Base-by-base conservation (phyloP, 768 basidiomycete genomes). In the Dendrothele bispora region DNA sequence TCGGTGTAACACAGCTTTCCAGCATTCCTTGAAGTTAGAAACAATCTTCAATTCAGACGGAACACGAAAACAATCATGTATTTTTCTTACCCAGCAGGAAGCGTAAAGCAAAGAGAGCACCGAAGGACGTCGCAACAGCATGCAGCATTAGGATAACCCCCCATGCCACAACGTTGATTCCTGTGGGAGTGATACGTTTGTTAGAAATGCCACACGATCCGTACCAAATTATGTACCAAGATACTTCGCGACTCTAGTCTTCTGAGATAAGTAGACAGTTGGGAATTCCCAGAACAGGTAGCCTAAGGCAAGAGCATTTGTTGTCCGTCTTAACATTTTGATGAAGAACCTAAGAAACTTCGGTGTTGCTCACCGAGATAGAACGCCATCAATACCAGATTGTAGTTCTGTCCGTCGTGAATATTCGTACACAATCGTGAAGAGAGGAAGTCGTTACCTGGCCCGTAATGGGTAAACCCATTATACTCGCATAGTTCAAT, bases 401-500 rank as follows among this genome's bases (percentile, higher is more conserved):
- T 85, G 59, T 84, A 85, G 36, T 77, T 59, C 80, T 84, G 50
- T n/a, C n/a, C 20, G 29, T 29, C 26, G 14, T 25, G 43, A 36
- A n/a, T 39, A 17, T 6, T 4, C 22, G 21, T 18, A 45, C 14
- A 18, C 22, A 35, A 15, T 6, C 30, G 22, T n/a, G n/a, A 21
- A 39, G 14, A 11, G 8, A 8, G 21, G 36, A 38, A 25, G 26
- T 24, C 55, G 38, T n/a, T 56, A 79, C 81, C 72, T 82, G 76
- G 30, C 83, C 83, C 3, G 62, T 71, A 52, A 86, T 82, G 2
- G 84, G 84, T 36, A 87, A 70, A 3, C 79, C 79, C 82, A 85
- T 84, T 49, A 86, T 76, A 53, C 80, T 82, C 15, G 84, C 83
- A 69, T 85, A 85, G 58, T 84, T 84, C 30, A 85, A 59, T 11